Evolutionary conservation across 2,329 filamentous ascomycete species (phyloP), one percentile per base, ranked within the genome.

Genomic region (Fusarium sublunatum): DNA sequence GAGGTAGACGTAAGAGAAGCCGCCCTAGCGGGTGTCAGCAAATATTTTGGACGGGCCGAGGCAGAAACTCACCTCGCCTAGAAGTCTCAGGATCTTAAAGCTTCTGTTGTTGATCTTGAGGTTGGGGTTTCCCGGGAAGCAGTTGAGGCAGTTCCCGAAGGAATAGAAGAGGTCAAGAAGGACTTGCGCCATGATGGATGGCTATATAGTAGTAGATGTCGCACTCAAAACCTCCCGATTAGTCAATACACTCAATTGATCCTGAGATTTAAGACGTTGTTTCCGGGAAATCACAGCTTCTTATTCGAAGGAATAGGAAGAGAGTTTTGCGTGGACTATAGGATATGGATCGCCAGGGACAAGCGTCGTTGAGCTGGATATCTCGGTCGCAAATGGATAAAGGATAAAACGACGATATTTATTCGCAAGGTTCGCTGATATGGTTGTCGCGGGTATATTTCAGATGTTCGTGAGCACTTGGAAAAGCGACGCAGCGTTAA

Each of bases 1-100:
- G 58, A 99, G 91, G 80, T 99, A 99, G 70, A 99, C 95, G 78
- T 98, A 99, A 66, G 93, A 97, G 83, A 99, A 99, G 73, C 95
- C 95, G 75, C 95, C 95, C 90, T 94, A 28, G 36, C 25, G 8
- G 19, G 39, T 26, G 55, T 63, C 47, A 58, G 60, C 32, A 39
- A 26, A 10, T 45, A 19, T 6, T 28, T 28, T 32, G 32, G 25
- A 35, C 29, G 28, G n/a, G n/a, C 7, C 19, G 3, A 29, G 12
- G 5, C n/a, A 29, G 31, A 10, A 26, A 43, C 82, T 69, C 81
- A 93, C 91, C 85, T 99, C 95, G 76, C 95, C 95, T 4, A 99
- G 85, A 46, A 99, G 83, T 58, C 95, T 91, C 70, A 96, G 82
- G 75, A 99, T 96, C 84, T 97, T 98, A 84, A 97, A 97, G 79